Base-by-base conservation (phyloP, 2,329 filamentous ascomycete genomes). In the Fonsecaea erecta region DNA sequence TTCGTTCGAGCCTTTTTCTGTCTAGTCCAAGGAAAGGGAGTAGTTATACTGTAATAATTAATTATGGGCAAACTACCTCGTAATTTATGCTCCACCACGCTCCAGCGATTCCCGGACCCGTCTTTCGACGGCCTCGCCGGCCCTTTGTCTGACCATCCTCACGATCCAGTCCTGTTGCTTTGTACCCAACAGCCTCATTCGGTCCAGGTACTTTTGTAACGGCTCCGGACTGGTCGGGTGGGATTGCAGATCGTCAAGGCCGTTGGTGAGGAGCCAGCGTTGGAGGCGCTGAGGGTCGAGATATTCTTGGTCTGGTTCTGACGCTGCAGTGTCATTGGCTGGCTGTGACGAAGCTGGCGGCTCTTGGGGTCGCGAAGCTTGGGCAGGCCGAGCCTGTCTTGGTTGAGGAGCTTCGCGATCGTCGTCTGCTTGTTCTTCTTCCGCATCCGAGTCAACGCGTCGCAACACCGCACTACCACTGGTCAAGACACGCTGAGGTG, bases 251-350 rank as follows among this genome's bases (percentile, higher is more conserved):
- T 70, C 68, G n/a, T 54, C 51, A 14, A 72, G 57, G 24, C 71
- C 71, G 1, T 65, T 65, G 18, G 68, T 68, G 18, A 73, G 67
- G 6, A 73, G 70, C 68, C 70, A 73, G 18, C 71, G 68, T 35
- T 73, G 71, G 2, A 71, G 55, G 16, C 71, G 68, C 56, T 73
- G 71, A 14, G 70, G 70, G 56, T 71, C 71, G 11, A 52, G 28
- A 30, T 70, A 62, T 51, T 65, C 62, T 51, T 40, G 37, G 9
- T 68, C 65, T 30, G 52, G 32, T 30, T 12, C 30, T n/a, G 64
- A 16, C 52, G 32, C 28, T 12, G 28, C 9, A 35, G 59, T 34
- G 35, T n/a, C 21, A 14, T 24, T 21, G n/a, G 37, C 35, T 11
- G 11, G 12, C 16, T 60, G 54, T 35, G 53, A 26, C 8, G 16